Evolutionary conservation across 2,329 filamentous ascomycete genomes (phyloP).

Genomic region (Fusarium heterosporum): DNA sequence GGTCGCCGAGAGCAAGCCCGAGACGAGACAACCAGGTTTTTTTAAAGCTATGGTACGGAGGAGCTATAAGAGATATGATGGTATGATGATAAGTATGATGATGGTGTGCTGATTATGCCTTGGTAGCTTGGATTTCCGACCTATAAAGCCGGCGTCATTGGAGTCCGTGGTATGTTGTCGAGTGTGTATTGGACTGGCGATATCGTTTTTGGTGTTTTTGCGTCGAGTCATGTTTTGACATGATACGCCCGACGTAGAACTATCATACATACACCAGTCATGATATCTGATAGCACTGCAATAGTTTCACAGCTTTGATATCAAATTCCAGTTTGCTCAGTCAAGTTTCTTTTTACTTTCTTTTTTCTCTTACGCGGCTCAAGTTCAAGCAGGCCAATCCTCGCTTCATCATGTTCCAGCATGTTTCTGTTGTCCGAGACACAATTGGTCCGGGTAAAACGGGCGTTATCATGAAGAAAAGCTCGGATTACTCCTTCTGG

Average conservation of each 20-base stretch:
- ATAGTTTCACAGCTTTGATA: background rate
- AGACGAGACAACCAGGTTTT: slow-evolving; percentile 40
- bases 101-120: slow-evolving; percentile 25
- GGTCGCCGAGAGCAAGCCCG: slow-evolving; percentile 49
- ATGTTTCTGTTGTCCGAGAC: slow-evolving; percentile 10
- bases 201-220: slow-evolving; percentile 34
- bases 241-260: background rate
- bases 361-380: background rate
- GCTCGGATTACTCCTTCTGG: slow-evolving; percentile 39
- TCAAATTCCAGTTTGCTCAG: slow-evolving; percentile 1
- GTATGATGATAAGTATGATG: slow-evolving; percentile 30
- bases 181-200: slow-evolving; percentile 26
- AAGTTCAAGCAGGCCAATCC: slow-evolving; percentile 14
- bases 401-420: slow-evolving; percentile 22
- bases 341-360: slow-evolving; percentile 1
- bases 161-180: slow-evolving; percentile 21
- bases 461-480: slow-evolving; percentile 28
- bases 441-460: slow-evolving; percentile 42
- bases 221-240: slow-evolving; percentile 15
- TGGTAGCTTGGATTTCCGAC: background rate
- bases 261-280: background rate
- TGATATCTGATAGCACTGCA: background rate
- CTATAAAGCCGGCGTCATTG: slow-evolving; percentile 18
- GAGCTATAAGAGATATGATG: slow-evolving; percentile 20
- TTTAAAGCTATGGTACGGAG: background rate